Conservation (phyloP, 2,329 filamentous ascomycete genomes). For the Diplocarpon mali region DNA sequence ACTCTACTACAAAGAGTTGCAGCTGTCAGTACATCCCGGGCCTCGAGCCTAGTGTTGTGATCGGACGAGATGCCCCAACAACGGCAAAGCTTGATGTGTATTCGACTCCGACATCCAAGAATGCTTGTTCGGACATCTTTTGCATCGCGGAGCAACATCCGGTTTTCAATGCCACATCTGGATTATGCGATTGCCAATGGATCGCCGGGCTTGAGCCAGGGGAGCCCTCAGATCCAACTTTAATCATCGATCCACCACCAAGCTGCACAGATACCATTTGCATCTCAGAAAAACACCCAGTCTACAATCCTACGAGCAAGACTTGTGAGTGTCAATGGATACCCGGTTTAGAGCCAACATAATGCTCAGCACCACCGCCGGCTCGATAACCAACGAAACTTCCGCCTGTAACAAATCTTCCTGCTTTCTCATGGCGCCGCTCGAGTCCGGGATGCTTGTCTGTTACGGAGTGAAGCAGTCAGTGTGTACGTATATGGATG, state of each 20-base stretch:
- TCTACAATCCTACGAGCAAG: conserved; percentile 3
- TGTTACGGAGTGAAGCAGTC: too few species aligned
- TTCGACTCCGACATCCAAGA: background rate
- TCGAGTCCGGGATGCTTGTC: too few species aligned
- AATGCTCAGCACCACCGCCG: too few species aligned
- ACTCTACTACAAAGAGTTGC: conserved; percentile 9
- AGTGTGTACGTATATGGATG: too few species aligned
- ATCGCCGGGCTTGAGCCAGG: conserved; percentile 10
- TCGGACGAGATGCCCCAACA: background rate
- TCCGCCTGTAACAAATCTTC: too few species aligned
- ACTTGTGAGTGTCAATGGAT: conserved; percentile 9
- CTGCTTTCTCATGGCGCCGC: too few species aligned
- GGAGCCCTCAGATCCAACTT: background rate
- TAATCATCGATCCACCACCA: background rate
- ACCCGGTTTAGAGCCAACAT: conserved; percentile 1
- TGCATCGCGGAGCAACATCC: conserved; percentile 13
- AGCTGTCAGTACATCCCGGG: conserved; percentile 12
- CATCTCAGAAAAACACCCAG: conserved; percentile 7
- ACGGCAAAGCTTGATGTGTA: background rate
- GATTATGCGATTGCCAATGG: conserved; percentile 12
- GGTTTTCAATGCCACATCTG: conserved; percentile 1
- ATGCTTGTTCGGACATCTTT: conserved; percentile 8
- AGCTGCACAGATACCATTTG: background rate
- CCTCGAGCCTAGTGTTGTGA: conserved; percentile 2
- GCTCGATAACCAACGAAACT: too few species aligned